phyloP scores from a whole-genome alignment of 139 green algal species.

The Marvania coccoides region DNA sequence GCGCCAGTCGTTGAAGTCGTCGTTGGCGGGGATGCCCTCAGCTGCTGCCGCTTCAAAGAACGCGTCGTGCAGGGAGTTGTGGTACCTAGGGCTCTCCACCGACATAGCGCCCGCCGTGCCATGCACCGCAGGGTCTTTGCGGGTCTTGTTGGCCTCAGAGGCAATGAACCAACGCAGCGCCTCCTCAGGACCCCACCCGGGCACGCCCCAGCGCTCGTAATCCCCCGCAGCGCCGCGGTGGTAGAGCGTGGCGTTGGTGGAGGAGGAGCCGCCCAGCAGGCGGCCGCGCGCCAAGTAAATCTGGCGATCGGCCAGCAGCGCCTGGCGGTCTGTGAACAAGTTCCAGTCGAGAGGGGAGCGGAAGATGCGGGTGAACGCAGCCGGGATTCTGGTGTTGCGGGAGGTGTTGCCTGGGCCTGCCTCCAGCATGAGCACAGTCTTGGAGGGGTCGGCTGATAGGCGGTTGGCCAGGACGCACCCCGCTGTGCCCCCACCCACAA shows the following conservation, averaged over 20 bases:
- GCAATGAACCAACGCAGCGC: constrained; percentile 72
- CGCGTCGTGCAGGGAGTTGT: constrained; percentile 51
- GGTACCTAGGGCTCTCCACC: constrained; percentile 63
- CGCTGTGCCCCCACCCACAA: constrained; percentile 83
- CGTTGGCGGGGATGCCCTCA: constrained; percentile 53
- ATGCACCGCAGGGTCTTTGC: constrained; percentile 32
- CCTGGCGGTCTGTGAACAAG: constrained; percentile 55
- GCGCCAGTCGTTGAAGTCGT: constrained; percentile 88
- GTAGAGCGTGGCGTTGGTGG: constrained; percentile 90
- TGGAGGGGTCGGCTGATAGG: constrained; percentile 66
- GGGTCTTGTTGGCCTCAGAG: constrained; percentile 57
- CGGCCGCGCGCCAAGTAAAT: constrained; percentile 79
- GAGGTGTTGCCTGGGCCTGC: constrained; percentile 37
- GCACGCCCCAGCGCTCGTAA: constrained; percentile 78
- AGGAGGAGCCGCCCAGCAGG: constrained; percentile 71
- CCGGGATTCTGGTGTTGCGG: constrained; percentile 43
- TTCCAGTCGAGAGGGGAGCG: constrained; percentile 78
- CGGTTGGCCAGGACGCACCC: constrained; percentile 84
- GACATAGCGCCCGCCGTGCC: constrained; percentile 56
- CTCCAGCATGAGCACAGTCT: constrained; percentile 80
- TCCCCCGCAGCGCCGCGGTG: constrained; percentile 61
- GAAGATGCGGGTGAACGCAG: constrained; percentile 75
- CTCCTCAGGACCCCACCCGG: constrained; percentile 65
- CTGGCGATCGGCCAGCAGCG: constrained; percentile 46
- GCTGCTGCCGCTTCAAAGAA: constrained; percentile 66